These are phyloP conservation scores for Pseudocercospora crystallina DNA, from an alignment of 2,329 filamentous ascomycete species.

Conservation along the genomic window DNA sequence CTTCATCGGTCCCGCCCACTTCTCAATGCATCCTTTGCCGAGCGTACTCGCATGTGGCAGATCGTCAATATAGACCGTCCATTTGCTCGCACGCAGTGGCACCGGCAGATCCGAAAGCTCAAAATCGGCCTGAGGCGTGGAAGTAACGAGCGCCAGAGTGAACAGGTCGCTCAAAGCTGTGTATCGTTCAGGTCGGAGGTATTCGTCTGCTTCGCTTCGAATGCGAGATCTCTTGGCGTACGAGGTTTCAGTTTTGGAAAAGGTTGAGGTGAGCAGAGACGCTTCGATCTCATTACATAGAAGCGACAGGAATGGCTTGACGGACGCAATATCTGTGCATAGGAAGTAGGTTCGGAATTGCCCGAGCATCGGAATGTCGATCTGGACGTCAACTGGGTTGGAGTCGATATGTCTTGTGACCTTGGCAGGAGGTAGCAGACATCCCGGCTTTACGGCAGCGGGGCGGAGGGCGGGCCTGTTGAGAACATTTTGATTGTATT, in stretches of 20 bases:
- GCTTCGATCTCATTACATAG: slow-evolving; percentile 59
- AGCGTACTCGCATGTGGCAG: slow-evolving; percentile 57
- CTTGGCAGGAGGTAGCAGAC: slow-evolving; percentile 63
- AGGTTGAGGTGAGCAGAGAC: slow-evolving; percentile 44
- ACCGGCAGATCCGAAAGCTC: slow-evolving; percentile 66
- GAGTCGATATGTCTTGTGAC: slow-evolving; percentile 74
- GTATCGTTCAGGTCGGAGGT: slow-evolving; percentile 67
- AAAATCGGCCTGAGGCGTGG: slow-evolving; percentile 61
- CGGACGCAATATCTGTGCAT: slow-evolving; percentile 59
- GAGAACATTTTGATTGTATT: slow-evolving; percentile 64
- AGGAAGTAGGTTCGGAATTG: slow-evolving; percentile 77
- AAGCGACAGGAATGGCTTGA: slow-evolving; percentile 58
- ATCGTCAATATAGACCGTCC: slow-evolving; percentile 73
- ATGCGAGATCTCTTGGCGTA: slow-evolving; percentile 61
- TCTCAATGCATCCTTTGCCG: slow-evolving; percentile 57
- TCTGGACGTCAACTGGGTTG: slow-evolving; percentile 74
- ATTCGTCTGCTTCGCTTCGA: slow-evolving; percentile 62
- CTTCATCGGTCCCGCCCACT: slow-evolving; percentile 63
- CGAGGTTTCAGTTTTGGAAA: slow-evolving; percentile 57
- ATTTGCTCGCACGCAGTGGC: slow-evolving; percentile 63
- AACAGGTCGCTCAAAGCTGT: slow-evolving; percentile 66
- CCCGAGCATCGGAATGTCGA: slow-evolving; percentile 74
- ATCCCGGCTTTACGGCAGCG: slow-evolving; percentile 31
- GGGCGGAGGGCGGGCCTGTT: slow-evolving; percentile 41
- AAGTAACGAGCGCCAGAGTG: slow-evolving; percentile 68